These are phyloP conservation scores for Cryptococcus jaspeensis DNA, from an alignment of 1,284 basidiomycete genomes.

Conservation along the genomic window DNA sequence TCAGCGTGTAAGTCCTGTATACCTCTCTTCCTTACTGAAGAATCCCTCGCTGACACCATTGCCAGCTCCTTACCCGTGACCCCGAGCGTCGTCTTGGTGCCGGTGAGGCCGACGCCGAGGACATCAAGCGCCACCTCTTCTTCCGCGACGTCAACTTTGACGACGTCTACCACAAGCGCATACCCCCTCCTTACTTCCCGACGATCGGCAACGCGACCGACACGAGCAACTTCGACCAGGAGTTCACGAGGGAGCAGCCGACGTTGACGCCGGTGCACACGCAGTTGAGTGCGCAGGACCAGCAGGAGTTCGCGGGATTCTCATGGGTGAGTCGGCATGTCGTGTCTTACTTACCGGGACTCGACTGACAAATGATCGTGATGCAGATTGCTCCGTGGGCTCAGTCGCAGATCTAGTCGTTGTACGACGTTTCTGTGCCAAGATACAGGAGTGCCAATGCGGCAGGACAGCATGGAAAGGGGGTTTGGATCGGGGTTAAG, in stretches of 20 bases:
- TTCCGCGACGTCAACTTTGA: constrained; percentile 98
- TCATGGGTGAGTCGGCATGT: constrained; percentile 59
- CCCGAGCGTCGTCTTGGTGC: constrained; percentile 90
- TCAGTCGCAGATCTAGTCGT: constrained; percentile 9
- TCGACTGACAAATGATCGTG: neutral
- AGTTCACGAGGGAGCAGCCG: constrained; percentile 95
- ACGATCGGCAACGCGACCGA: constrained; percentile 68
- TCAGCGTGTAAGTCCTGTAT: constrained; percentile 67
- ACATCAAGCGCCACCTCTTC: constrained; percentile 97
- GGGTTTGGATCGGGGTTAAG: neutral
- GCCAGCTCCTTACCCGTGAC: constrained; percentile 88
- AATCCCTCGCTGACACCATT: constrained; percentile 1
- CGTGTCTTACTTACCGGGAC: no score
- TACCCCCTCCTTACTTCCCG: constrained; percentile 96
- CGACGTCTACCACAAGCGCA: constrained; percentile 91
- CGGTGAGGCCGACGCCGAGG: constrained; percentile 89
- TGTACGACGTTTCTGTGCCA: neutral
- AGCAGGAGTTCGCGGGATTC: constrained; percentile 94
- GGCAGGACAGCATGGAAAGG: no score
- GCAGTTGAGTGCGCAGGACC: constrained; percentile 86
- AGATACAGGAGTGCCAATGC: no score
- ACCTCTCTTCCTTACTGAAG: neutral
- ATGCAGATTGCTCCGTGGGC: constrained; percentile 40
- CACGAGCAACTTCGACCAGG: constrained; percentile 81
- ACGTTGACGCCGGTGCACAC: constrained; percentile 97